Percentiles rank a stretch among this genome's conserved stretches.
phyloP scores from a whole-genome alignment of 1,284 basidiomycete species.

The Heterobasidion irregulare region DNA sequence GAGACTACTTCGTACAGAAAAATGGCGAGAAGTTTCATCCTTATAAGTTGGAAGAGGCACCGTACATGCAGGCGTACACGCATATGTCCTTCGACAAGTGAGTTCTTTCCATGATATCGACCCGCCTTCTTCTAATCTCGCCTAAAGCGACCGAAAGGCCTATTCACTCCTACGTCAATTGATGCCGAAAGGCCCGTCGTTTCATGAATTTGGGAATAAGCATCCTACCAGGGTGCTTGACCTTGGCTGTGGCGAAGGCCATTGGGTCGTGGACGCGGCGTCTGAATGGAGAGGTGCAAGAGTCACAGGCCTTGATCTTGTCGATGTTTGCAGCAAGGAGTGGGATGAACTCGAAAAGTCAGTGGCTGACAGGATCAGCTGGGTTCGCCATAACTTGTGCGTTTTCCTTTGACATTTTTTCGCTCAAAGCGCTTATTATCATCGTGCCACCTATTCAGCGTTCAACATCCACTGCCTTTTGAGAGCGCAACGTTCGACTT shows the following conservation, averaged over 20 bases:
- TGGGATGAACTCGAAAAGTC: constrained; percentile 13
- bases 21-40: constrained; percentile 41
- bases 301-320: constrained; percentile 57
- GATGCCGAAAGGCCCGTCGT: constrained; percentile 43
- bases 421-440: constrained; percentile 5
- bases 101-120: constrained; percentile 14
- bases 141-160: constrained; percentile 45
- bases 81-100: constrained; percentile 50
- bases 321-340: constrained; percentile 33
- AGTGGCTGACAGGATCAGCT: constrained; percentile 38
- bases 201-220: constrained; percentile 43
- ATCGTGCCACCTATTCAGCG: constrained; percentile 24
- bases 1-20: constrained; percentile 1
- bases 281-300: constrained; percentile 44
- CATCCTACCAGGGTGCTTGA: constrained; percentile 54
- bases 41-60: constrained; percentile 35
- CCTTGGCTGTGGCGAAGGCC: constrained; percentile 61
- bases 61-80: constrained; percentile 61
- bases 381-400: constrained; percentile 60
- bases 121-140: not conserved
- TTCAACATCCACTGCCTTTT: constrained; percentile 50
- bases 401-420: constrained; percentile 17
- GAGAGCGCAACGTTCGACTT: constrained; percentile 54
- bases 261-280: constrained; percentile 56
- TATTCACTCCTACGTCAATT: constrained; percentile 44